These are phyloP conservation scores for Cichorium intybus DNA, from an alignment of 140 eudicot genomes.

Conservation along the genomic window DNA sequence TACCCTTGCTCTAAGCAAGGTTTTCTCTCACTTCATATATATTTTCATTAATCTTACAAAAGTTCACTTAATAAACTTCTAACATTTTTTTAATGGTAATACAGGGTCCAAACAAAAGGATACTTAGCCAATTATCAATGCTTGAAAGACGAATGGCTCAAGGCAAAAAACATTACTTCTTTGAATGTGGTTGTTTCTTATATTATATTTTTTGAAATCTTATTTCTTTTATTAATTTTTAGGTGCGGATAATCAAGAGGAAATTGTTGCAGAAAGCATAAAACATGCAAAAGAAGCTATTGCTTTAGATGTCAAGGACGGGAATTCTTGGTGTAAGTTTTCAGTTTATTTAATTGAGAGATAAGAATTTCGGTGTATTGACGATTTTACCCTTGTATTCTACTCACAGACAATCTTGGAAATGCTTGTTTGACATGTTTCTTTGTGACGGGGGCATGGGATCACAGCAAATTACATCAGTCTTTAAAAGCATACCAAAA, in stretches of 20 bases:
- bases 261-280: constrained; percentile 78
- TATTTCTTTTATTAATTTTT: constrained; percentile 14
- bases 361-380: neutral
- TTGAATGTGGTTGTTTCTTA: neutral
- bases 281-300: constrained; percentile 95
- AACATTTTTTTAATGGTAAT: constrained; percentile 7
- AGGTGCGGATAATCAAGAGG: constrained; percentile 78
- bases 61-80: neutral
- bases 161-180: constrained; percentile 43
- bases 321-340: constrained; percentile 94
- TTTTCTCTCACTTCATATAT: constrained; percentile 16
- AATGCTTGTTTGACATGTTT: constrained; percentile 93
- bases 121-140: constrained; percentile 94
- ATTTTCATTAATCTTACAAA: neutral
- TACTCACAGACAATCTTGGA: constrained; percentile 77
- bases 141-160: constrained; percentile 97
- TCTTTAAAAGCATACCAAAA: constrained; percentile 92
- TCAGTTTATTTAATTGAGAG: neutral
- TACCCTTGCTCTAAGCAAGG: constrained; percentile 86
- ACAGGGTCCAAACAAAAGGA: constrained; percentile 80
- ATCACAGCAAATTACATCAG: constrained; percentile 74
- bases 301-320: constrained; percentile 88
- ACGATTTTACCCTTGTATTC: constrained; percentile 18
- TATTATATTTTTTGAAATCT: neutral
- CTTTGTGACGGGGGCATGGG: constrained; percentile 94